Base-by-base conservation (phyloP, 495 filamentous ascomycete species). In the Xylaria sp. region DNA sequence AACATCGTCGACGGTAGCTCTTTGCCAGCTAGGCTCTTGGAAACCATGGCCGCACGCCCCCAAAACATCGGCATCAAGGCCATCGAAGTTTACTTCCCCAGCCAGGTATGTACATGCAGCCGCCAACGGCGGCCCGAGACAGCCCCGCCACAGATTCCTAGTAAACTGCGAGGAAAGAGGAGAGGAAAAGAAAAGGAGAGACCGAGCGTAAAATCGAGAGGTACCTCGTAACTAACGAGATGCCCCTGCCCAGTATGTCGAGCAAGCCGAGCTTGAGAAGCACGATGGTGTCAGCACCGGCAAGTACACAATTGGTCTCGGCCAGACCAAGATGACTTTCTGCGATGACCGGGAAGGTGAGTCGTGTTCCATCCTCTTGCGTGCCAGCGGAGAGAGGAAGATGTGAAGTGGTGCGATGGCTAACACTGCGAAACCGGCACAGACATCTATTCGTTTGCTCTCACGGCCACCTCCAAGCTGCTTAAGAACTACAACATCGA, bases 271-370 rank as follows among this genome's bases (percentile, higher is more conserved):
- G 78, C 89, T 99, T 68, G 96, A 99, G 84, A 97, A 97, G 87
- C 95, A 97, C 87, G 96, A 99, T 90, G 96, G 95, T 82, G 97
- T 97, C 74, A 90, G 89, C 77, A 80, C 89, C 61, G 96, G 96
- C 73, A 99, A 99, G 82, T 99, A 99, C 88, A 99, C 96, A 74
- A 99, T 99, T 84, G 96, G 96, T 86, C 92, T 99, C 63, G 96
- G 96, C 76, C 96, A 98, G 90, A 98, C 95, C 74, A 97, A 96
- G 85, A 99, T 99, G 96, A 95, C 92, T 88, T 99, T 99, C 87
- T 98, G 97, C 81, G 96, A 99, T 87, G 96, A 99, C 83, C 89
- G 94, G 77, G 96, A 99, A 88, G 95, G 95, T 97, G 84, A 84
- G 86, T 84, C 44, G 7, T 79, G 70, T 78, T 67, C 46, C 73